Conservation (phyloP, 352 stramenopile species). For the Globisporangium recalcitrans region DNA sequence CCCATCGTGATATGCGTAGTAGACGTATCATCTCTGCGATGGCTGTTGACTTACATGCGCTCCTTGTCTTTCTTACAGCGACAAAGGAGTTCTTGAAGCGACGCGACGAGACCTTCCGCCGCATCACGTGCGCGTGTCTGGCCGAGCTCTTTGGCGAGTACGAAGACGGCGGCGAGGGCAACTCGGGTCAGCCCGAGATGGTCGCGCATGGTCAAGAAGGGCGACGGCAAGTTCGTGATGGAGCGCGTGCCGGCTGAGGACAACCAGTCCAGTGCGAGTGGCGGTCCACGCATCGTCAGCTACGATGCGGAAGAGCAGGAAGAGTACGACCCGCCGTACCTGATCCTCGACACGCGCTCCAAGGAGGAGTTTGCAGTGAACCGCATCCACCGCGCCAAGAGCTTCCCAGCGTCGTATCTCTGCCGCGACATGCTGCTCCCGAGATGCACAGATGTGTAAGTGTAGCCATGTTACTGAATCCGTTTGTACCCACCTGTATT, state of each 20-base stretch:
- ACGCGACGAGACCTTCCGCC: slow-evolving; percentile 74
- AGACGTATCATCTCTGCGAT: background rate
- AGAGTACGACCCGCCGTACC: slow-evolving; percentile 69
- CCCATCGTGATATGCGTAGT: background rate
- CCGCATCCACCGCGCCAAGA: slow-evolving; percentile 66
- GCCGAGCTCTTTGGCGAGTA: slow-evolving; percentile 76
- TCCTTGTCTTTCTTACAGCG: slow-evolving; percentile 21
- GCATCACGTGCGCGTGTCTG: slow-evolving; percentile 59
- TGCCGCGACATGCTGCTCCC: slow-evolving; percentile 55
- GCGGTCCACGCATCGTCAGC: slow-evolving; percentile 62
- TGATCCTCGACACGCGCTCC: slow-evolving; percentile 63
- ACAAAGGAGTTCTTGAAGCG: slow-evolving; percentile 79
- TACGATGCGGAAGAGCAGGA: slow-evolving; percentile 75
- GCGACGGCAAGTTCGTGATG: slow-evolving; percentile 62
- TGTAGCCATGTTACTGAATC: slow-evolving; percentile 9
- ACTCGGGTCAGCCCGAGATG: slow-evolving; percentile 50
- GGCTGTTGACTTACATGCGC: background rate
- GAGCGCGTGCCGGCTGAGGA: slow-evolving; percentile 49
- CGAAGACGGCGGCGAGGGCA: slow-evolving; percentile 33
- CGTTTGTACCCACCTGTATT: background rate
- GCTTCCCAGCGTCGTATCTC: slow-evolving; percentile 49
- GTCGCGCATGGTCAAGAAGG: slow-evolving; percentile 71
- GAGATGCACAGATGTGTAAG: slow-evolving; percentile 73
- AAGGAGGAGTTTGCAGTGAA: slow-evolving; percentile 70
- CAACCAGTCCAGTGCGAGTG: slow-evolving; percentile 28